A percentile compares a stretch with the other conserved stretches of the same genome.
phyloP scores from a whole-genome alignment of 2,329 filamentous ascomycete genomes.

The Paracamarosporium sp. region DNA sequence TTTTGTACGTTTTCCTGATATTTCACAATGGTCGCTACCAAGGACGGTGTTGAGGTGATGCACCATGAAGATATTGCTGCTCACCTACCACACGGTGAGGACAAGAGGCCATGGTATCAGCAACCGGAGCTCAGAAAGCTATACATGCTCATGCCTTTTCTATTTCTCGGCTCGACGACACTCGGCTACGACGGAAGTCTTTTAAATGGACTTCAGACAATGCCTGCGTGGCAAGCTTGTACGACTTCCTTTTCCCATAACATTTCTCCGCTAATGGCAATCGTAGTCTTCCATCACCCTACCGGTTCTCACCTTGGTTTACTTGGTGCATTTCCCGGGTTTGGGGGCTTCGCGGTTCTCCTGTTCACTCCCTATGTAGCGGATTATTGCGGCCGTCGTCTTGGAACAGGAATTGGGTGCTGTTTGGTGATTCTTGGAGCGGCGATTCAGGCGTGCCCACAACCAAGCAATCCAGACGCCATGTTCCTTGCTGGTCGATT shows the following conservation, averaged over 20 bases:
- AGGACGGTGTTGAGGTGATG: constrained; percentile 16
- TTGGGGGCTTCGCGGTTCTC: constrained; percentile 56
- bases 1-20: not conserved
- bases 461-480: constrained; percentile 47
- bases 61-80: constrained; percentile 18
- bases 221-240: constrained; percentile 27
- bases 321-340: constrained; percentile 54
- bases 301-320: constrained; percentile 55
- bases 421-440: constrained; percentile 58
- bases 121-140: constrained; percentile 25
- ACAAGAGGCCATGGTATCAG: constrained; percentile 24
- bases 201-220: constrained; percentile 26
- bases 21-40: constrained; percentile 5
- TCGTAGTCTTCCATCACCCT: constrained; percentile 52
- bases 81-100: constrained; percentile 12
- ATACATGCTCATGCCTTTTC: constrained; percentile 26
- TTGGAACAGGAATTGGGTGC: constrained; percentile 62
- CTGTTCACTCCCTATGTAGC: constrained; percentile 46
- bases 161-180: constrained; percentile 25
- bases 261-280: not conserved
- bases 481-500: constrained; percentile 56
- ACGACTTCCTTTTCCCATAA: not conserved
- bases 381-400: constrained; percentile 52
- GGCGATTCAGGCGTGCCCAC: constrained; percentile 55
- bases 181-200: constrained; percentile 26